Conservation (phyloP, 2,329 filamentous ascomycete genomes). For the Aspergillus spinulosporus region DNA sequence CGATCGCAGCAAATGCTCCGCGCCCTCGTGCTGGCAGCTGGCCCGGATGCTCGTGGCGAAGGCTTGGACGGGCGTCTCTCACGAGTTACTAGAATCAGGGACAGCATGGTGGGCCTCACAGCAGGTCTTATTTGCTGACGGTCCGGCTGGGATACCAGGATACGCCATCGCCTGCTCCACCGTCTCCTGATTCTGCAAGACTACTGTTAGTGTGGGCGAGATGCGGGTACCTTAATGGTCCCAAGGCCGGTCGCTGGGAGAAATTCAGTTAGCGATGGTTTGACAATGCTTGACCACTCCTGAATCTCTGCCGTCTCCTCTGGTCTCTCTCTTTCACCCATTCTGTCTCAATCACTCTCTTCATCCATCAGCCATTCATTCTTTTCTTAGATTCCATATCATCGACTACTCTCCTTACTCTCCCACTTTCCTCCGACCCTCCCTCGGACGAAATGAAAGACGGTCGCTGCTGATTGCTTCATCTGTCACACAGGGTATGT, state of each 20-base stretch:
- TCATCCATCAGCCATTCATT: not conserved
- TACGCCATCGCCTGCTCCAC: slow-evolving; percentile 14
- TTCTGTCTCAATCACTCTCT: not conserved
- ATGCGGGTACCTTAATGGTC: slow-evolving; percentile 13
- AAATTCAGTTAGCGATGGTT: not conserved
- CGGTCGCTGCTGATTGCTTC: slow-evolving; percentile 17
- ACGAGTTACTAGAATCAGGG: no score
- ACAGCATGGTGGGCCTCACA: no score
- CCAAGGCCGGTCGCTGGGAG: not conserved
- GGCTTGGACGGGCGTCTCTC: no score
- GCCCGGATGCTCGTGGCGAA: not conserved
- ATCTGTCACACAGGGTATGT: slow-evolving; percentile 23
- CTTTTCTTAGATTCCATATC: not conserved
- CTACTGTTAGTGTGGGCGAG: slow-evolving; percentile 10
- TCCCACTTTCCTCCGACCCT: slow-evolving; percentile 3
- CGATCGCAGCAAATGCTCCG: not conserved
- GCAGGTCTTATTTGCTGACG: slow-evolving; percentile 7
- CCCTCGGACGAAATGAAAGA: slow-evolving; percentile 18
- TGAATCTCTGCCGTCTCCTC: slow-evolving; percentile 2
- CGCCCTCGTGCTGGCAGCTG: slow-evolving; percentile 4
- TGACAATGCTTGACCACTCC: not conserved
- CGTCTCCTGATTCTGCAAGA: slow-evolving; percentile 19
- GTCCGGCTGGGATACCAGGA: not conserved
- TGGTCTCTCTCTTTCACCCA: not conserved
- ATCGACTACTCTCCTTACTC: slow-evolving; percentile 3